Base-by-base conservation (phyloP, 768 basidiomycete species). In the Dioszegia hungarica region DNA sequence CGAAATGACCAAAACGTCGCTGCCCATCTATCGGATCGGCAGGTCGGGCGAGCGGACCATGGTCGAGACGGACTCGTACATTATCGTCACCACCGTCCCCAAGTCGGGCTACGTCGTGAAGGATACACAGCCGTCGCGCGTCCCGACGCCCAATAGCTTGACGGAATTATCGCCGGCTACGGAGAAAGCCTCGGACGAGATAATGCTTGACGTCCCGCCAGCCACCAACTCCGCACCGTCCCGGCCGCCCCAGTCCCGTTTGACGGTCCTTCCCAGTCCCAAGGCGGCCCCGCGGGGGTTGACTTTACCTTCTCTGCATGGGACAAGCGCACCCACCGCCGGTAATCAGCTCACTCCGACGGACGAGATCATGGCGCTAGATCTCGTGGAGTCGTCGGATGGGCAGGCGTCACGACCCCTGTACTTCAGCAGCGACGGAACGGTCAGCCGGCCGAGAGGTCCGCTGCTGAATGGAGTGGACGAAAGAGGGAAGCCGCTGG, bases 71-170 rank as follows among this genome's bases (percentile, higher is more conserved):
- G 64, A 68, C 38, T 56, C 66, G 28, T 67, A 63, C 22, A 48
- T 61, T 10, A 59, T 74, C 49, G 66, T 74, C 52, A 71, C 68
- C 11, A 66, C 67, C 1, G 62, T 62, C 2, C 72, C 72, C 14
- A 55, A 62, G 36, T 61, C 62, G 24, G 49, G 34, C 34, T 51
- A 24, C 17, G 6, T 20, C 28, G 20, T 5, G 15, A 31, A 31
- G 20, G 20, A 39, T 15, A 19, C 22, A 19, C 19, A 34, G 2
- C 24, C 39, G 6, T 37, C 51, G 17, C 24, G 34, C 34, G 0
- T 44, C 36, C 12, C 59, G 17, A 22, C 54, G 25, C 41, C 38
- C 34, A 2, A 33, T 33, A 17, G 11, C 28, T n/a, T n/a, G n/a
- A n/a, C n/a, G n/a, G n/a, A n/a, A n/a, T n/a, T n/a, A n/a, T n/a